A percentile compares a stretch with the other conserved stretches of the same genome.
Conservation (phyloP, 257 asterid species). For the Pogostemon cablin region DNA sequence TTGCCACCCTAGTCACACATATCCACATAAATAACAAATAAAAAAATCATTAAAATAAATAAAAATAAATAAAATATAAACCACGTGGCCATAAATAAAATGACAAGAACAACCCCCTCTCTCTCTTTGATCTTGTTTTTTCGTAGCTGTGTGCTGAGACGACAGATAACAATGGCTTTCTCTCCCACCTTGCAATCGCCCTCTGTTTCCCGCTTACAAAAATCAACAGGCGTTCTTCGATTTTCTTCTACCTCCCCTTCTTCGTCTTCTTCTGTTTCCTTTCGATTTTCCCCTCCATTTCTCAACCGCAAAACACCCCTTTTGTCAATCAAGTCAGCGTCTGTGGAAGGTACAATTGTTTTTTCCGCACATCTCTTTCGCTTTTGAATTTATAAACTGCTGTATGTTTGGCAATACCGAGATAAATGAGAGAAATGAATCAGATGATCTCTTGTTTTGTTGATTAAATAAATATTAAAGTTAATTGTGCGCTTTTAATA, state of each 20-base stretch:
- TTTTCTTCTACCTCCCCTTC: slow-evolving; percentile 32
- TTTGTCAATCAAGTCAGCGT: slow-evolving; percentile 53
- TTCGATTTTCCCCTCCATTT: slow-evolving; percentile 44
- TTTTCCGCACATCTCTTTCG: not conserved
- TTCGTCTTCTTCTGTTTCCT: slow-evolving; percentile 40
- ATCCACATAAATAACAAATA: too few relatives aligned
- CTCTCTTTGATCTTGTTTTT: not conserved
- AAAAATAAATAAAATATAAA: too few relatives aligned
- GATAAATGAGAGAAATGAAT: not conserved
- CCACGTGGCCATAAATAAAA: too few relatives aligned
- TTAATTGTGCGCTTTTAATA: not conserved
- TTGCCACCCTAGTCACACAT: too few relatives aligned
- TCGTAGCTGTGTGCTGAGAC: not conserved
- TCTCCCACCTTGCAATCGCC: slow-evolving; percentile 43
- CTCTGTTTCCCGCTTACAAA: slow-evolving; percentile 25
- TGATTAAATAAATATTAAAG: slow-evolving; percentile 17
- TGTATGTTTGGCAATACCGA: not conserved
- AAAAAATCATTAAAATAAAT: too few relatives aligned
- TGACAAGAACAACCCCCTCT: not conserved
- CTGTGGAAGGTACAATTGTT: slow-evolving; percentile 53
- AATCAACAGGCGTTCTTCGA: slow-evolving; percentile 31
- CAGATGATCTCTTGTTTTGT: not conserved
- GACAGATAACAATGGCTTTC: slow-evolving; percentile 45
- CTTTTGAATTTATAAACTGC: not conserved
- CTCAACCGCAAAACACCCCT: slow-evolving; percentile 44